These are phyloP conservation scores for Aphanomyces stellatus DNA, from an alignment of 352 stramenopile genomes.

Conservation along the genomic window DNA sequence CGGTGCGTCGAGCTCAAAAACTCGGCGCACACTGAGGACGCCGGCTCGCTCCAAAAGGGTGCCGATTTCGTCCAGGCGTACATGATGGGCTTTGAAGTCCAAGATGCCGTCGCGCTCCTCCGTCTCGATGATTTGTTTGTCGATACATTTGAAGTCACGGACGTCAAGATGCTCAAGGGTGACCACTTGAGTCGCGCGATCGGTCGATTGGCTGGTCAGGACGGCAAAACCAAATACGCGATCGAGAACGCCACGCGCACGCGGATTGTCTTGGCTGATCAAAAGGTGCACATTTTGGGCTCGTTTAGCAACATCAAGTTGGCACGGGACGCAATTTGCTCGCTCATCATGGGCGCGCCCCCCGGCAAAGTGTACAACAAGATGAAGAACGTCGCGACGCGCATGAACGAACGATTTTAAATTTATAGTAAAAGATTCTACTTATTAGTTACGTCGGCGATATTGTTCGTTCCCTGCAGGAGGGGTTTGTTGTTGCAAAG, in stretches of 20 bases:
- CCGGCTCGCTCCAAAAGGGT: slow-evolving; percentile 93
- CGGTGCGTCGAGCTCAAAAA: slow-evolving; percentile 97
- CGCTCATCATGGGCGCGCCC: slow-evolving; percentile 93
- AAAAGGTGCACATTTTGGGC: slow-evolving; percentile 98
- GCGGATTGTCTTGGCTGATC: slow-evolving; percentile 97
- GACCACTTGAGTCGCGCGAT: slow-evolving; percentile 99
- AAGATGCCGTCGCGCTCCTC: slow-evolving; percentile 95
- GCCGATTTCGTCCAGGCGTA: slow-evolving; percentile 98
- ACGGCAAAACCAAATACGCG: slow-evolving; percentile 98
- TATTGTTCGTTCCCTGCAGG: no score
- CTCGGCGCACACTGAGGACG: slow-evolving; percentile 90
- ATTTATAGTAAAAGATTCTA: no score
- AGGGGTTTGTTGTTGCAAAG: no score
- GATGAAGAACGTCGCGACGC: slow-evolving; percentile 98
- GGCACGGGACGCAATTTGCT: slow-evolving; percentile 87
- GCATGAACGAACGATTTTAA: slow-evolving; percentile 97
- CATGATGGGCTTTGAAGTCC: slow-evolving; percentile 99
- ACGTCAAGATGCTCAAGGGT: slow-evolving; percentile 96
- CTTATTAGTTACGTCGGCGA: no score
- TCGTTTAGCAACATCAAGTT: slow-evolving; percentile 98
- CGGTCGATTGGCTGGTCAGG: slow-evolving; percentile 96
- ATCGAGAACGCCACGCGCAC: slow-evolving; percentile 99
- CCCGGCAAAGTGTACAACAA: slow-evolving; percentile 99
- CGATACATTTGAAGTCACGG: slow-evolving; percentile 98
- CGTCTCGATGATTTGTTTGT: slow-evolving; percentile 98